These are phyloP conservation scores for Fraxinus excelsior DNA, from an alignment of 257 asterid species.

Conservation along the genomic window DNA sequence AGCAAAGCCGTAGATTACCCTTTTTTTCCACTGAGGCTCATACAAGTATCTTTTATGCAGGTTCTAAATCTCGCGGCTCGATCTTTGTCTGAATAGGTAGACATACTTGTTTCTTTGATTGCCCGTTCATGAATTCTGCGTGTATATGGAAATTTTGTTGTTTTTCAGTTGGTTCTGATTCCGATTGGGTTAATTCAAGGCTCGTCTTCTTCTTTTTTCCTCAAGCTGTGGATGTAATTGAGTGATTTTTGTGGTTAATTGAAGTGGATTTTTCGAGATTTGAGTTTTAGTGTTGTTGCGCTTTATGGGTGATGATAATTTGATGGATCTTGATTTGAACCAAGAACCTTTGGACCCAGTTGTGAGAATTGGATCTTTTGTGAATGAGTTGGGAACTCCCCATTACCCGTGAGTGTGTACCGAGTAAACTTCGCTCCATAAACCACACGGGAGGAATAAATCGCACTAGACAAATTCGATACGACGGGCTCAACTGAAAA, in stretches of 20 bases:
- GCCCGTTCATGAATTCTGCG: neutral
- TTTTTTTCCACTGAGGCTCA: neutral
- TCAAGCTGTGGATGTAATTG: neutral
- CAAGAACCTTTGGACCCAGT: constrained; percentile 58
- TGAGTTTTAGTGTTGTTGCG: constrained; percentile 18
- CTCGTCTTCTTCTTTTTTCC: neutral
- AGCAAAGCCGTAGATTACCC: neutral
- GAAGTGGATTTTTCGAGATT: constrained; percentile 24
- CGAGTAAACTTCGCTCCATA: too few relatives aligned
- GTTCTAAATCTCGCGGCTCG: constrained; percentile 22
- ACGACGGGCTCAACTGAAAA: too few relatives aligned
- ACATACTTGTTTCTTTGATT: neutral
- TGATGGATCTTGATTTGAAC: constrained; percentile 81
- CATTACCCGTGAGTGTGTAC: too few relatives aligned
- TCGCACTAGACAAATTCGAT: too few relatives aligned
- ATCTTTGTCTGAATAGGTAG: neutral
- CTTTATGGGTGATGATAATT: constrained; percentile 56
- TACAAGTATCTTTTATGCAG: constrained; percentile 18
- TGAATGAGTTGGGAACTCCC: constrained; percentile 58
- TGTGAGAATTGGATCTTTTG: constrained; percentile 47
- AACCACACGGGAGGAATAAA: too few relatives aligned
- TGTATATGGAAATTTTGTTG: neutral
- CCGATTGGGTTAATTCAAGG: constrained; percentile 25
- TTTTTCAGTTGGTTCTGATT: constrained; percentile 24
- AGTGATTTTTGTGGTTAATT: constrained; percentile 14